Base-by-base conservation (phyloP, 768 basidiomycete species). In the Pleurotus ostreatus region DNA sequence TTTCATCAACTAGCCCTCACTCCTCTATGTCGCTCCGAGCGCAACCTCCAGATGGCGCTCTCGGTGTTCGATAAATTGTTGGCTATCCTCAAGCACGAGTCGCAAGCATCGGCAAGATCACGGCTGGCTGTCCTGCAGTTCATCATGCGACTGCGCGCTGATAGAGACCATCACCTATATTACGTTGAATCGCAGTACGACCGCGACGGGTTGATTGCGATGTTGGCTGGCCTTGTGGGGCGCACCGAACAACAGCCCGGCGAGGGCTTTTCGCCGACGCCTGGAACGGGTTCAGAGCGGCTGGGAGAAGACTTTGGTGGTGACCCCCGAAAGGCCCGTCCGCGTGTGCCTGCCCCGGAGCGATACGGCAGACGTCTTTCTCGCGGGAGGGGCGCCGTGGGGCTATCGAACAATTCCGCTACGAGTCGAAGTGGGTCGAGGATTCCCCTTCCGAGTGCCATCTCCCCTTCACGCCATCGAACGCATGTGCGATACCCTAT, bases 81-180 rank as follows among this genome's bases (percentile, higher is more conserved):
- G 12, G 68, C 73, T 16, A 67, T 88, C 12, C 64, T 79, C 3
- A 63, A 69, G 0, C 66, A 73, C 18, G 77, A 79, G 2, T 34
- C 30, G 8, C 77, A 73, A 59, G 83, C 83, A 7, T 62, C 82
- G 0, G 9, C 30, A 9, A 75, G 81, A 40, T 86, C 88, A 0
- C 77, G 92, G 20, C 66, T 98, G 15, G 74, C 83, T 11, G 78
- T 88, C 3, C 74, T 98, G 16, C 92, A 94, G 65, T 97, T 96
- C 75, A 67, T 97, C 60, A 84, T 94, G 76, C 84, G 92, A 12
- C 74, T 98, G 16, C 80, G 96, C 55, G 94, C 90, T 0, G 95
- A 97, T 66, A 84, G 91, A 0, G 89, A 94, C 61, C 96, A 99
- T 65, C 79, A 87, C 9, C 64, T 98, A 40, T 97, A 86, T 68